These are phyloP conservation scores for Decorospora gaudefroyi DNA, from an alignment of 2,329 filamentous ascomycete genomes.

Conservation along the genomic window DNA sequence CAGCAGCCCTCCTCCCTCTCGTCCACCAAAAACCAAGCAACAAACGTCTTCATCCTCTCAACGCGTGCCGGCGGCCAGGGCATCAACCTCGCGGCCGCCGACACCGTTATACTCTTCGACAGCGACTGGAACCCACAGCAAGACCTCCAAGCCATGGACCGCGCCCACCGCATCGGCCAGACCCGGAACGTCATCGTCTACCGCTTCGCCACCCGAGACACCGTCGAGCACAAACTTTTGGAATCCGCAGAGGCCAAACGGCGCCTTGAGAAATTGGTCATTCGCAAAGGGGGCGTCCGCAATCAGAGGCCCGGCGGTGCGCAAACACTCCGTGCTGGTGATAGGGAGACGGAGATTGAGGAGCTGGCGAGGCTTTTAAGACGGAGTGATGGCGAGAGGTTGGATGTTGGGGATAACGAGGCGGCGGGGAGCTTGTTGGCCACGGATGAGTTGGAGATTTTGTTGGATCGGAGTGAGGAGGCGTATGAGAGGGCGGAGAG, in stretches of 20 bases:
- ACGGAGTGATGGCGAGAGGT: conserved; percentile 70
- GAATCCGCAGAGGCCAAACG: conserved; percentile 90
- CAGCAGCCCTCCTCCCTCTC: too few relatives aligned
- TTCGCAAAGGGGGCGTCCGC: conserved; percentile 77
- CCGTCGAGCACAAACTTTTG: conserved; percentile 85
- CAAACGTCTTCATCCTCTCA: conserved; percentile 80
- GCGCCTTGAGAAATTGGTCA: conserved; percentile 89
- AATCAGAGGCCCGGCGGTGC: conserved; percentile 65
- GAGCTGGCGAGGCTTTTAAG: conserved; percentile 54
- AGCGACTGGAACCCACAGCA: conserved; percentile 95
- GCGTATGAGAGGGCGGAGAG: conserved; percentile 75
- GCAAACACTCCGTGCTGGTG: conserved; percentile 52
- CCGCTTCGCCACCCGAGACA: conserved; percentile 88
- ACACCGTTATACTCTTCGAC: conserved; percentile 92
- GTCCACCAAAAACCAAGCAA: conserved; percentile 30
- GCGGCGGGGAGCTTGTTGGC: conserved; percentile 73
- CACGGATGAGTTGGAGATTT: conserved; percentile 72
- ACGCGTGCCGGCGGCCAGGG: conserved; percentile 93
- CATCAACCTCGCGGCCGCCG: conserved; percentile 89
- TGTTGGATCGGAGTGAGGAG: conserved; percentile 75
- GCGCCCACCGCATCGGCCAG: conserved; percentile 92
- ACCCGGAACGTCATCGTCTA: conserved; percentile 91
- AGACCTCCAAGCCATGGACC: conserved; percentile 94
- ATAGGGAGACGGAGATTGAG: conserved; percentile 52
- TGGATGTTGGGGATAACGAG: conserved; percentile 59